Conservation (phyloP, 2,329 filamentous ascomycete genomes). For the Sporothrix curviconia region DNA sequence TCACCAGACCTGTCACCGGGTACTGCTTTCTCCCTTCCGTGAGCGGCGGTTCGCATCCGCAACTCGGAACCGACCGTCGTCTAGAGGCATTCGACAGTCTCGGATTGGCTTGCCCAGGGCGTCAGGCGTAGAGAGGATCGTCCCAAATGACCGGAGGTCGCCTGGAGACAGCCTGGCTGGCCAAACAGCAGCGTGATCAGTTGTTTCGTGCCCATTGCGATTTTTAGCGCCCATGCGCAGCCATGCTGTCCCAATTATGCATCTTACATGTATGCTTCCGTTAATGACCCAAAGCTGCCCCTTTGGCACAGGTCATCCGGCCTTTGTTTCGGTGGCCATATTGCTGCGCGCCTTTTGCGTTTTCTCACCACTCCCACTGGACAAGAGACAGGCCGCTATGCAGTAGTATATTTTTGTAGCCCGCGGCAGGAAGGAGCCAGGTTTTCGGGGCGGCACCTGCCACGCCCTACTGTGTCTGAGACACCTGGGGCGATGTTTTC, state of each 20-base stretch:
- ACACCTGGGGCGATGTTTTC: neutral
- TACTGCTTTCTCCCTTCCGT: no score
- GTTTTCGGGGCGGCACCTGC: neutral
- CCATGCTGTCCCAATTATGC: neutral
- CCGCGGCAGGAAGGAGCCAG: neutral
- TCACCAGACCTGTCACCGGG: neutral
- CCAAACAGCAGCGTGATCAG: neutral
- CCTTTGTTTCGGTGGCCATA: neutral
- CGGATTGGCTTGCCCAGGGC: slow-evolving; percentile 2
- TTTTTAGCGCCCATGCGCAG: neutral
- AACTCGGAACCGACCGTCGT: no score
- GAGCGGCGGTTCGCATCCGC: no score
- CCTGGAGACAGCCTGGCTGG: neutral
- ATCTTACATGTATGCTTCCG: no score
- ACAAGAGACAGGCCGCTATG: neutral
- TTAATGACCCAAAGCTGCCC: neutral
- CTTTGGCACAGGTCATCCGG: neutral
- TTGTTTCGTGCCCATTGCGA: neutral
- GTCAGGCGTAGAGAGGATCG: neutral
- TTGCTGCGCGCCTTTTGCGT: neutral
- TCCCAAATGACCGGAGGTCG: neutral
- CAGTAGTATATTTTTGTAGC: neutral
- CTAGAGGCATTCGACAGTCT: neutral
- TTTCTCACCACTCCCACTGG: neutral
- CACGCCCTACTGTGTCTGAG: neutral